Conservation (phyloP, 140 eudicot genomes). For the Anethum foeniculum region DNA sequence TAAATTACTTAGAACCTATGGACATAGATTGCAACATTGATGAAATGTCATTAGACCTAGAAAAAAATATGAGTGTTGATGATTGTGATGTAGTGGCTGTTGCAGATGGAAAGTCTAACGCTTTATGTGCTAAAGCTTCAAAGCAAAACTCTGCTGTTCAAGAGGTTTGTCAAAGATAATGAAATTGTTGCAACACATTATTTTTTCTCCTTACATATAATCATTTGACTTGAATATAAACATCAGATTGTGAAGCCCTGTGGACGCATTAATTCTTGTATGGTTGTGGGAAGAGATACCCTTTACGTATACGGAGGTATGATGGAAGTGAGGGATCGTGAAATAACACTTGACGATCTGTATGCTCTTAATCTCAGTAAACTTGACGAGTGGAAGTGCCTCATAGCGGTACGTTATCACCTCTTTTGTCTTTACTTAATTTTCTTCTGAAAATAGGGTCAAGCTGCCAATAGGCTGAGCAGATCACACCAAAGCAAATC, state of each 20-base stretch:
- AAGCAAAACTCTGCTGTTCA: slow-evolving; percentile 33
- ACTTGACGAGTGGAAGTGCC: slow-evolving; percentile 97
- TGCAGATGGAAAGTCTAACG: slow-evolving; percentile 26
- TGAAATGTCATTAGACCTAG: slow-evolving; percentile 48
- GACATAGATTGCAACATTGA: slow-evolving; percentile 34
- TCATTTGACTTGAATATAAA: neutral
- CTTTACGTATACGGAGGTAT: slow-evolving; percentile 86
- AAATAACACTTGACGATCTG: slow-evolving; percentile 88
- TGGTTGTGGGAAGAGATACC: slow-evolving; percentile 89
- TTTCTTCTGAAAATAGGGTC: neutral
- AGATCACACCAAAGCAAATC: neutral
- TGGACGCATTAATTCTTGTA: slow-evolving; percentile 86
- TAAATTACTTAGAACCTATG: slow-evolving; percentile 36
- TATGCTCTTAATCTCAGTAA: slow-evolving; percentile 90
- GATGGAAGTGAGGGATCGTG: slow-evolving; percentile 94
- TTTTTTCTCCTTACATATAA: neutral
- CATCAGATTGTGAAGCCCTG: slow-evolving; percentile 91
- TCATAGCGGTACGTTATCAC: slow-evolving; percentile 63
- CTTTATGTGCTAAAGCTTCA: slow-evolving; percentile 30
- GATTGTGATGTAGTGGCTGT: slow-evolving; percentile 24
- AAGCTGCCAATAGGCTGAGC: neutral
- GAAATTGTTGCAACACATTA: slow-evolving; percentile 1
- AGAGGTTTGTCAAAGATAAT: slow-evolving; percentile 44
- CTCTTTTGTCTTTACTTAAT: neutral
- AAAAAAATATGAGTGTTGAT: slow-evolving; percentile 34